Percentiles rank a stretch among this genome's conserved stretches.
Evolutionary conservation across 1,139 yeast genomes (phyloP).

Genomic region (Debaryomyces sp.): DNA sequence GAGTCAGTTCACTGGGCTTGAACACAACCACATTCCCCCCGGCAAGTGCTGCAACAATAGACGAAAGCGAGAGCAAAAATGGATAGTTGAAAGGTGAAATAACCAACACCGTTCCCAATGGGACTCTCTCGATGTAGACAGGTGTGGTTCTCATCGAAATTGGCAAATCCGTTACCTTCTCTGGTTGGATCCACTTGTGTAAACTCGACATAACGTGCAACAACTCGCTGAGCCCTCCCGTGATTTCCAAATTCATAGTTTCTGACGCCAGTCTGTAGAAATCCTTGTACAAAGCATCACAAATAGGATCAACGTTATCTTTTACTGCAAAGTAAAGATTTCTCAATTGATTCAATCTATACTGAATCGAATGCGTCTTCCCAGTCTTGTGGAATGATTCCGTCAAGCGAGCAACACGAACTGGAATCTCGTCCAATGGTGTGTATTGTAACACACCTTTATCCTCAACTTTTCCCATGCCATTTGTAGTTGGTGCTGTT

Average conservation of each 20-base stretch:
- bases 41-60: conserved; percentile 81
- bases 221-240: conserved; percentile 56
- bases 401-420: conserved; percentile 44
- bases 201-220: conserved; percentile 61
- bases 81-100: conserved; percentile 93
- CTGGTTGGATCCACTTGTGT: conserved; percentile 63
- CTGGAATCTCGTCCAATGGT: conserved; percentile 51
- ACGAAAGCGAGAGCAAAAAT: conserved; percentile 59
- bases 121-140: conserved; percentile 61
- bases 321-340: conserved; percentile 65
- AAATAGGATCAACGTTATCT: conserved; percentile 59
- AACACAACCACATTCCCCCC: conserved; percentile 84
- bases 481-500: not conserved
- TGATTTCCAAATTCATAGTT: conserved; percentile 59
- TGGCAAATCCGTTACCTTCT: conserved; percentile 48
- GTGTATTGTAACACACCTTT: conserved; percentile 42
- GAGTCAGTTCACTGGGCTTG: conserved; percentile 80
- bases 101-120: conserved; percentile 76
- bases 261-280: conserved; percentile 67
- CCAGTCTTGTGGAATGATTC: conserved; percentile 48
- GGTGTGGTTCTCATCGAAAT: conserved; percentile 47
- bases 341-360: conserved; percentile 64
- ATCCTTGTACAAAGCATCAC: conserved; percentile 65
- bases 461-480: not conserved
- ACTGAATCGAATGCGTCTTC: conserved; percentile 57